Base-by-base conservation (phyloP, 106 monocot genomes). In the Acorus calamus region DNA sequence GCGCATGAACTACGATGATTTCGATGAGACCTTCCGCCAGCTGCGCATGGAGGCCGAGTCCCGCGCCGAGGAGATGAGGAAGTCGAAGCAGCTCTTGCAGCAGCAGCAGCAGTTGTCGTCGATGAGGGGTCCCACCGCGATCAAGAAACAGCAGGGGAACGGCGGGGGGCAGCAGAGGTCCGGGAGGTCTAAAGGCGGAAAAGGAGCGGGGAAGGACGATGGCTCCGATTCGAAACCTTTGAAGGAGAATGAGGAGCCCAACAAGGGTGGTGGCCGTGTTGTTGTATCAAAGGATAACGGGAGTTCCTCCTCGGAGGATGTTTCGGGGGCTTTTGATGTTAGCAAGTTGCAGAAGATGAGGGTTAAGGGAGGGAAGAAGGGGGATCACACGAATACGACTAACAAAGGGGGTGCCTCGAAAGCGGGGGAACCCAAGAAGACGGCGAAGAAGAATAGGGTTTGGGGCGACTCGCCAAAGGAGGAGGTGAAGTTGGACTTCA, bases 321-420 rank as follows among this genome's bases (percentile, higher is more conserved):
- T 71, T 45, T 56, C 56, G 52, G 89, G 93, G 67, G 93, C 93
- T 14, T 94, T 94, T 49, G 79, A 94, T 89, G 89, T 94, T 86
- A 86, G 77, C 86, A 94, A 89, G 81, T 68, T 94, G 75, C 89
- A 77, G 59, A 94, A 83, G 69, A 5, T 83, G 66, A 73, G 83
- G 3, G 64, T 79, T 2, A 89, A 94, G 79, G 86, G 83, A 42
- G 78, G 71, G 8, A 89, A 92, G 68, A 94, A 86, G 59, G 54
- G 62, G 0, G 77, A 73, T 67, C 28, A 28, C 28, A 64, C 62
- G 49, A 59, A 9, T 44, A 47, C 11, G 53, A 69, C 62, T n/a
- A 50, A 42, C 3, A 62, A 61, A 54, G 61, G 44, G 47, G 75
- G n/a, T 44, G 65, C 64, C 47, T 28, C 55, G 3, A 88, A 83